Evolutionary conservation across 371 early-diverging fungal genomes (phyloP), one percentile per base, ranked within the genome.

Genomic region (Rhizomucor miehei): DNA sequence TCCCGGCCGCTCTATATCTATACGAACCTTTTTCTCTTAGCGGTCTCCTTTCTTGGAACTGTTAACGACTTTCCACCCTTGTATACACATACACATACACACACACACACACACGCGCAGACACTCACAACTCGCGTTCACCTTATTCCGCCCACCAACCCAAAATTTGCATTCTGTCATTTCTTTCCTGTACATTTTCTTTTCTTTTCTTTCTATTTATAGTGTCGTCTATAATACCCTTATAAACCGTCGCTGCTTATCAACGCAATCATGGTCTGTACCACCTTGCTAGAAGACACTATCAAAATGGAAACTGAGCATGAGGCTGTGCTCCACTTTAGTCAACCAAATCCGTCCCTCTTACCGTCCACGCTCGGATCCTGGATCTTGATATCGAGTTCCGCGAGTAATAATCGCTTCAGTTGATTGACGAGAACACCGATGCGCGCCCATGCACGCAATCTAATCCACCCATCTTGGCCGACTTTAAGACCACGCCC

Each of bases 401-500:
- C 75, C 25, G 79, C 66, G 48, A 89, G 88, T 29, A 93, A 63
- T 44, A 90, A 60, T 43, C 75, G 60, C 36, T 89, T 83, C 19
- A 93, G 56, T 16, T 87, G 89, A 57, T 88, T 87, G 20, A 90
- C 87, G 16, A 93, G 73, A 2, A 88, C 89, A 5, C 88, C 89
- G 43, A 91, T 86, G 34, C 93, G 72, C 11, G 92, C 88, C 84
- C 89, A 91, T 13, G 92, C 89, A 37, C 87, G 78, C 60, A 91
- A 78, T 56, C 80, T 77, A 43, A 82, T 67, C 69, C 82, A 80
- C 19, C 81, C 82, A 41, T 75, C 83, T 5, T 76, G 65, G 29
- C 79, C 82, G 35, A 85, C 75, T 49, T 62, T 63, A 14, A 88
- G 57, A 3, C 87, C 83, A 29, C 85, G 75, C 0, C 85, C 86